Conservation (phyloP, 208 protist genomes). For the Trypanosoma platydactyli region DNA sequence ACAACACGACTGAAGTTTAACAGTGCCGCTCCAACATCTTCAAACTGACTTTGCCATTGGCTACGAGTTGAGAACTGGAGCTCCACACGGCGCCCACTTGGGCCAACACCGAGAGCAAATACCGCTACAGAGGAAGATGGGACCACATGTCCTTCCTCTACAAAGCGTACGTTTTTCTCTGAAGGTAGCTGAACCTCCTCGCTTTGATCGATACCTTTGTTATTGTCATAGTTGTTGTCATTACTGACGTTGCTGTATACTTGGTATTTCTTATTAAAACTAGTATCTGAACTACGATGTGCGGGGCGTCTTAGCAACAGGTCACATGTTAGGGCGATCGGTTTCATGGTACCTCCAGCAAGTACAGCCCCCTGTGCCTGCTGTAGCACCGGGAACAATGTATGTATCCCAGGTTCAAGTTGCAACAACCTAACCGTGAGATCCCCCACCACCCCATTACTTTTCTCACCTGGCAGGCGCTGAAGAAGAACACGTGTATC, state of each 20-base stretch:
- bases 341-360: constrained; percentile 94
- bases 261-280: background rate
- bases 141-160: constrained; percentile 84
- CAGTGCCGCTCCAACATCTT: constrained; percentile 70
- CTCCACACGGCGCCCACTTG: constrained; percentile 54
- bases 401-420: constrained; percentile 64
- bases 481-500: constrained; percentile 22
- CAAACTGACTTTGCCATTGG: constrained; percentile 30
- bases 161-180: constrained; percentile 35
- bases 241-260: background rate
- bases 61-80: constrained; percentile 50
- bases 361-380: constrained; percentile 72
- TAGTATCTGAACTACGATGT: no score
- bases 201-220: background rate
- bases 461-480: background rate
- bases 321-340: constrained; percentile 73
- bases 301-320: constrained; percentile 51
- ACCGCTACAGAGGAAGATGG: constrained; percentile 73
- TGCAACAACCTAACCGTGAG: constrained; percentile 54
- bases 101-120: constrained; percentile 56
- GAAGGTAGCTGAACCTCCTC: background rate
- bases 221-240: background rate
- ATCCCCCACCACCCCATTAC: background rate
- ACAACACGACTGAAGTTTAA: constrained; percentile 89
- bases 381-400: constrained; percentile 50